Base-by-base conservation (phyloP, 2,329 filamentous ascomycete species). In the Monosporascus sp. region DNA sequence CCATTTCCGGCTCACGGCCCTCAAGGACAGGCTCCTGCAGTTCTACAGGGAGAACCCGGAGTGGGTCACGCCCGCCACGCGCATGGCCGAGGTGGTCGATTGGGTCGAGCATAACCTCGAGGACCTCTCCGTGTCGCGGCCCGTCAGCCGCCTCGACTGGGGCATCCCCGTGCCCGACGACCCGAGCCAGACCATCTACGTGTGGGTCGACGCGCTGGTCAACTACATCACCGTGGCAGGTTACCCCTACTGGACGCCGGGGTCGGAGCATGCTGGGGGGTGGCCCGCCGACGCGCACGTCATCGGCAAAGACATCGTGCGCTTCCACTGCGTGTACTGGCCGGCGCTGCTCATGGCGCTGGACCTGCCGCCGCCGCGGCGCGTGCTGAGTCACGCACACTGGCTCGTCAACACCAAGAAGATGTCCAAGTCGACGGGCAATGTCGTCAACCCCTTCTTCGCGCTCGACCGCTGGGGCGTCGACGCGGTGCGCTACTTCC, bases 261-360 rank as follows among this genome's bases (percentile, higher is more conserved):
- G 84, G 2, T 74, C 79, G 4, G 83, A 88, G 55, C 69, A 76
- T 16, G 74, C 73, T 20, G 80, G 80, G 49, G 85, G 89, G 24
- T 99, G 94, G 93, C 94, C 94, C 5, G 90, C 91, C 8, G 86
- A 99, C 68, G 80, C 94, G 19, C 94, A 99, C 46, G 84, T 99
- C 26, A 87, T 99, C 52, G 94, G 94, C 48, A 99, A 99, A 72
- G 94, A 99, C 69, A 99, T 99, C 60, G 78, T 96, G 53, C 87
- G 91, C 19, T 99, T 99, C 71, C 95, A 99, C 69, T 93, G 90
- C 70, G 86, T 99, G 48, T 99, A 99, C 76, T 99, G 95, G 94
- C 94, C 94, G 0, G 94, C 94, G 3, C 88, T 99, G 62, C 84
- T 99, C 17, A 87, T 99, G 80, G 93, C 94, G 1, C 76, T 97